Evolutionary conservation across 139 green algal genomes (phyloP).

Genomic region (Chlamydomonas schloesseri): DNA sequence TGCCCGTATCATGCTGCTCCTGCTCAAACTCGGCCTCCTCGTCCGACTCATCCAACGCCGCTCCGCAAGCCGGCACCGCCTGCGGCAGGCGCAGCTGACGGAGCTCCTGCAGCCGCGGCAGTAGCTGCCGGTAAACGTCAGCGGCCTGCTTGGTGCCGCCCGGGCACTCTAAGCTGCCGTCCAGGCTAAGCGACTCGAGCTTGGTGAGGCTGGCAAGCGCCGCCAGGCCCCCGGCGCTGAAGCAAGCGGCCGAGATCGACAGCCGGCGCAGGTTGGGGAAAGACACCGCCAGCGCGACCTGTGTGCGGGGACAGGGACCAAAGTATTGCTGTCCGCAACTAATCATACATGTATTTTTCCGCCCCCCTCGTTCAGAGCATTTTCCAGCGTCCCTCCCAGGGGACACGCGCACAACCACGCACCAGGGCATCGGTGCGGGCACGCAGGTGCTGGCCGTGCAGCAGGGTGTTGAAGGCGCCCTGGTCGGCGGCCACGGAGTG

Average conservation of each 20-base stretch:
- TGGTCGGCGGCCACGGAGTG: background rate
- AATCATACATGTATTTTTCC: no score
- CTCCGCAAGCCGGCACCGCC: background rate
- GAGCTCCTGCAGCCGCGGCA: background rate
- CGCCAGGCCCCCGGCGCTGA: background rate
- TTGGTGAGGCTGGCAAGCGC: background rate
- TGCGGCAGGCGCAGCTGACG: constrained; percentile 31
- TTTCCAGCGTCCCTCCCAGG: no score
- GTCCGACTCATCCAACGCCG: background rate
- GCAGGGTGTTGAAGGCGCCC: background rate
- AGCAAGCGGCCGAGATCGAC: background rate
- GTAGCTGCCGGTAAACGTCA: background rate
- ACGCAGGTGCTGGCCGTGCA: background rate
- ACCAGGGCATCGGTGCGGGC: constrained; percentile 4
- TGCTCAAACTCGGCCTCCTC: background rate
- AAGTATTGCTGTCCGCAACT: no score
- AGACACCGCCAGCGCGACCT: background rate
- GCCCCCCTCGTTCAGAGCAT: no score
- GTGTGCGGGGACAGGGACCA: no score
- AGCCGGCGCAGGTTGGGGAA: constrained; percentile 8
- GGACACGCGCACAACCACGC: no score
- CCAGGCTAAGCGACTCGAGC: constrained; percentile 33
- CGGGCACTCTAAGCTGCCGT: background rate
- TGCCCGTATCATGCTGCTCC: background rate
- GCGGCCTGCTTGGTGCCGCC: constrained; percentile 9